Base-by-base conservation (phyloP, 768 basidiomycete species). In the Clitopilus hobsonii region DNA sequence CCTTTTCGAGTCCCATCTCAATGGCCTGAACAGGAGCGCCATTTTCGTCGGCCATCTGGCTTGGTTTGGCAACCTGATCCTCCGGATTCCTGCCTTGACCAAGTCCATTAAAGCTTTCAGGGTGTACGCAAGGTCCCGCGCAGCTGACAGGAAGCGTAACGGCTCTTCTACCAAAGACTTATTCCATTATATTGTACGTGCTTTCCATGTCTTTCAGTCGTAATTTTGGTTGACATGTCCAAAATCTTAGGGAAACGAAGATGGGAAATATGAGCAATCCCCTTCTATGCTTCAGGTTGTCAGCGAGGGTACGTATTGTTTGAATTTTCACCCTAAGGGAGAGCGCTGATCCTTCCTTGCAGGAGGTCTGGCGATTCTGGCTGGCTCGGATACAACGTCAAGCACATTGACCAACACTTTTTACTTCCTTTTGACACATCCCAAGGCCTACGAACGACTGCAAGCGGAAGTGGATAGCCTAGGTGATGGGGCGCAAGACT, bases 61-160 rank as follows among this genome's bases (percentile, higher is more conserved):
- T 2, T 45, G 41, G 41, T 23, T 45, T 20, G 41, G 18, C 22
- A 20, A 16, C 22, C 18, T 45, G 18, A 18, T 45, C 41, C 22
- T 45, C 18, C 41, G 22, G 18, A 10, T 45, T 16, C 41, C 41
- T 5, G n/a, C 22, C 41, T 45, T 45, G 10, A 20, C 41, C 22
- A 23, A 20, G 18, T 16, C n/a, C 22, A 16, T 45, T 10, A 45
- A 45, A 18, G 41, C 41, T 4, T 45, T 45, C 41, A 18, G 41
- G 22, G 22, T 10, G 10, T 16, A 16, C 22, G 41, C 41, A 6
- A 23, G n/a, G 22, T 8, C 16, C 11, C 16, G 41, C 4, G 41
- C 41, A 20, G 18, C n/a, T 4, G 22, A 45, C n/a, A 45, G 41
- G 41, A 45, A 45, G 22, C 3, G n/a, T 2, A 78, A 81, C 23